A percentile compares a stretch with the other conserved stretches of the same genome.
Evolutionary conservation across 768 basidiomycete species (phyloP).

Genomic region (Auriscalpium microsporum): DNA sequence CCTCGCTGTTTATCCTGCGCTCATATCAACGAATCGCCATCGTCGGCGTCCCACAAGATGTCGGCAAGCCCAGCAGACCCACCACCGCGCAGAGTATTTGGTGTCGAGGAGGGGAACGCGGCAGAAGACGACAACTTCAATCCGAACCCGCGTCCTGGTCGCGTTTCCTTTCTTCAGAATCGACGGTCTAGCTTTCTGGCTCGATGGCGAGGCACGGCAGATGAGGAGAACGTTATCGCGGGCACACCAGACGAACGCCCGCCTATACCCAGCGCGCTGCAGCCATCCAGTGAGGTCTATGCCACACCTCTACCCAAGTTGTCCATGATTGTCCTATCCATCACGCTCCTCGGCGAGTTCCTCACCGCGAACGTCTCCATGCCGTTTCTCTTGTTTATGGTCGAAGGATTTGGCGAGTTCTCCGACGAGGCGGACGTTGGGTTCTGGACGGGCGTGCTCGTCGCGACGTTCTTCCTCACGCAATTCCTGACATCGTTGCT

Average conservation of each 20-base stretch:
- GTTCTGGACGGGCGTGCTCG: constrained; percentile 81
- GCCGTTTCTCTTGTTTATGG: constrained; percentile 93
- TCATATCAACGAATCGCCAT: not conserved
- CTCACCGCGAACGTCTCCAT: constrained; percentile 87
- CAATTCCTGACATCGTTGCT: constrained; percentile 93
- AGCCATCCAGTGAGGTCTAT: constrained; percentile 50
- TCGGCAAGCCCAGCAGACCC: not conserved
- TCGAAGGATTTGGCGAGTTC: constrained; percentile 72
- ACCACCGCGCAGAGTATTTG: constrained; percentile 6
- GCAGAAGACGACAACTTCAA: constrained; percentile 2
- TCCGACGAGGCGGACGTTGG: constrained; percentile 80
- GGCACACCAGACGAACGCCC: constrained; percentile 28
- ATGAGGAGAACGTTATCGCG: constrained; percentile 9
- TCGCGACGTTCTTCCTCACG: constrained; percentile 84
- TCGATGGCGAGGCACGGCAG: not conserved
- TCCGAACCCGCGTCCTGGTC: not conserved
- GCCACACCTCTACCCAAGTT: constrained; percentile 77
- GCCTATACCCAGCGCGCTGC: constrained; percentile 70
- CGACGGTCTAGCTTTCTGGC: not conserved
- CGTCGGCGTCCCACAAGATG: not conserved
- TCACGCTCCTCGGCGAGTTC: constrained; percentile 93
- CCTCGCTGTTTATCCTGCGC: not conserved
- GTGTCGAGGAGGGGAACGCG: not conserved
- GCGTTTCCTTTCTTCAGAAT: not conserved
- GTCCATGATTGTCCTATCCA: constrained; percentile 88